Base-by-base conservation (phyloP, 78 protist species). In the Anaeramoeba flamelloides region DNA sequence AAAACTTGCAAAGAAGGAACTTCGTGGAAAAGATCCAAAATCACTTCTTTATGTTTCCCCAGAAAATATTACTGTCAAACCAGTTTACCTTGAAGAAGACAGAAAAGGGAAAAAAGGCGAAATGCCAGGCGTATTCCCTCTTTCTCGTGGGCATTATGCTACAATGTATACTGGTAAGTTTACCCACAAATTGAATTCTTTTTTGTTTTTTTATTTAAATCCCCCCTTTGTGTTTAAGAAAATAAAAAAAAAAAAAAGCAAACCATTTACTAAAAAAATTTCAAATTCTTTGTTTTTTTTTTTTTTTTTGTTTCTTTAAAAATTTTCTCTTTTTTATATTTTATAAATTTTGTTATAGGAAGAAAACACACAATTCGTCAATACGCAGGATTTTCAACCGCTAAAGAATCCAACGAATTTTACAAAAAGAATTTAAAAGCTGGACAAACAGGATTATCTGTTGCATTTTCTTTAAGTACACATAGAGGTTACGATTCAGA, bases 301-400 rank as follows among this genome's bases (percentile, higher is more conserved):
- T n/a, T n/a, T n/a, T n/a, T n/a, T n/a, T n/a, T n/a, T n/a, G n/a
- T n/a, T n/a, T n/a, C n/a, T n/a, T n/a, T n/a, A n/a, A n/a, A n/a
- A n/a, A n/a, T n/a, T n/a, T n/a, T n/a, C n/a, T n/a, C n/a, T n/a
- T n/a, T n/a, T n/a, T n/a, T n/a, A n/a, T n/a, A n/a, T n/a, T n/a
- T n/a, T n/a, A n/a, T n/a, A n/a, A n/a, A n/a, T n/a, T n/a, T n/a
- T n/a, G n/a, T n/a, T n/a, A n/a, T n/a, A n/a, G n/a, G n/a, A n/a
- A n/a, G n/a, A n/a, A n/a, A n/a, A 32, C 94, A 97, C 97, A 95
- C 98, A 0, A 83, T 95, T n/a, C 87, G 98, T 17, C 98, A 95
- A 80, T 92, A 91, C 65, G 95, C 97, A 2, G 91, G 88, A 8
- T 92, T 92, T 85, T 65, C 87, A 34, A 95, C 98, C 0, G 98